Percentiles rank a stretch among this genome's conserved stretches.
Conservation (phyloP, 129 eudicot genomes). For the Ambrosia artemisiifolia region DNA sequence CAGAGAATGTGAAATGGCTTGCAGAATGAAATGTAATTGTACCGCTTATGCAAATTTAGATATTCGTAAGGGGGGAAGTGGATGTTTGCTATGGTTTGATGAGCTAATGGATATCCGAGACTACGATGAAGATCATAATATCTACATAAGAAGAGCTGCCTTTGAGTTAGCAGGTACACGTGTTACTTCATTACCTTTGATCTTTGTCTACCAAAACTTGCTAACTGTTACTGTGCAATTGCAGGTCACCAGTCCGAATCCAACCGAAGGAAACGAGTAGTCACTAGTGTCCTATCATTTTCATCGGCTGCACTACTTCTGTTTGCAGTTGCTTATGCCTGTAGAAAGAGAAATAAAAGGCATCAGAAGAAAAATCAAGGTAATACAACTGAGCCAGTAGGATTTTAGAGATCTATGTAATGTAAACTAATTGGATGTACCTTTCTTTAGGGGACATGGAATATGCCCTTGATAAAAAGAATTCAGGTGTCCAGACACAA, state of each 20-base stretch:
- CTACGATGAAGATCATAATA: conserved; percentile 7
- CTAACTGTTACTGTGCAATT: background rate
- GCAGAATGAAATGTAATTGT: conserved; percentile 34
- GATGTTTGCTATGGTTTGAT: conserved; percentile 41
- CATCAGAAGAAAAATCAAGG: background rate
- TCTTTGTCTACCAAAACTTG: background rate
- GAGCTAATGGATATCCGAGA: conserved; percentile 25
- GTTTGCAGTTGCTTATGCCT: background rate
- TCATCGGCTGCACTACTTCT: background rate
- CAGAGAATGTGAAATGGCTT: conserved; percentile 27
- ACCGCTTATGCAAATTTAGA: conserved; percentile 18
- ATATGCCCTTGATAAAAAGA: too few species aligned
- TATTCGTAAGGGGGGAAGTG: conserved; percentile 22
- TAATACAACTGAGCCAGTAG: background rate
- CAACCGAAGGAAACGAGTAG: background rate
- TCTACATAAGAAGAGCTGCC: conserved; percentile 28
- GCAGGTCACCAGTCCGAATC: background rate
- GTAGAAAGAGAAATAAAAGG: background rate
- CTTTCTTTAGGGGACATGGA: background rate
- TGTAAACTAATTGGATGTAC: background rate
- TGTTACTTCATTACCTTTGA: background rate
- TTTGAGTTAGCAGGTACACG: conserved; percentile 23
- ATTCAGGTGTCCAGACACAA: too few species aligned
- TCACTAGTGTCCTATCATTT: background rate
- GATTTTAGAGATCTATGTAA: background rate